Percentiles rank a stretch among this genome's conserved stretches.
phyloP scores from a whole-genome alignment of 176 grass and related monocot species.

The Hordeum marinum region DNA sequence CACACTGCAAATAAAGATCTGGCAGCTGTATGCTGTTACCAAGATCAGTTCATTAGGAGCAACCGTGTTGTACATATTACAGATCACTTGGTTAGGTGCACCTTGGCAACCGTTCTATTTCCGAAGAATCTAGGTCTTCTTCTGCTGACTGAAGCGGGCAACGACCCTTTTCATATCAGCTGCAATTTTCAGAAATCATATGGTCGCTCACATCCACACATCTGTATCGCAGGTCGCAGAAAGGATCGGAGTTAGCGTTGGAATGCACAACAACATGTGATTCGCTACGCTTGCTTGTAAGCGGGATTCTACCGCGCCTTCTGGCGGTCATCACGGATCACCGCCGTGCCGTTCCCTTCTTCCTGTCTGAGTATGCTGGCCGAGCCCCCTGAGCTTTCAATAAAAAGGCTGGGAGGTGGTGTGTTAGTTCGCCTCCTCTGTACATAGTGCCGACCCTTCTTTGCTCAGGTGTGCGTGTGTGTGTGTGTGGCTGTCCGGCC shows the following conservation, averaged over 20 bases:
- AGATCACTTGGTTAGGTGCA: not conserved
- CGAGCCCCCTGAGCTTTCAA: not conserved
- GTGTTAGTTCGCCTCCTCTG: not conserved
- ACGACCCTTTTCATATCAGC: not conserved
- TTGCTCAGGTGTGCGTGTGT: not conserved
- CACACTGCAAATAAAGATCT: not conserved
- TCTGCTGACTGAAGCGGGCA: not conserved
- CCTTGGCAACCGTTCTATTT: not conserved
- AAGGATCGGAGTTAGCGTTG: constrained; percentile 44
- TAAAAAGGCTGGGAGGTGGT: not conserved
- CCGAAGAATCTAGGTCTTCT: not conserved
- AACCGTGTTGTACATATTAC: not conserved
- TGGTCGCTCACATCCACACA: not conserved
- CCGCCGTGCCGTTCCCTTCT: not conserved
- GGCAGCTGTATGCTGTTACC: not conserved
- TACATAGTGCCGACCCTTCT: constrained; percentile 28
- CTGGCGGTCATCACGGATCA: not conserved
- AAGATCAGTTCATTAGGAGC: not conserved
- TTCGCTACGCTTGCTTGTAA: not conserved
- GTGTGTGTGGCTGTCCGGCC: not conserved
- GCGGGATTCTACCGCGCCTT: not conserved
- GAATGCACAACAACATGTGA: not conserved
- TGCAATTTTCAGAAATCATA: not conserved
- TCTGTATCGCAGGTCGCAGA: constrained; percentile 34
- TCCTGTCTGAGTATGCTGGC: not conserved